Evolutionary conservation across 805 yeast genomes (phyloP).

Genomic region (Yamadazyma sp.): DNA sequence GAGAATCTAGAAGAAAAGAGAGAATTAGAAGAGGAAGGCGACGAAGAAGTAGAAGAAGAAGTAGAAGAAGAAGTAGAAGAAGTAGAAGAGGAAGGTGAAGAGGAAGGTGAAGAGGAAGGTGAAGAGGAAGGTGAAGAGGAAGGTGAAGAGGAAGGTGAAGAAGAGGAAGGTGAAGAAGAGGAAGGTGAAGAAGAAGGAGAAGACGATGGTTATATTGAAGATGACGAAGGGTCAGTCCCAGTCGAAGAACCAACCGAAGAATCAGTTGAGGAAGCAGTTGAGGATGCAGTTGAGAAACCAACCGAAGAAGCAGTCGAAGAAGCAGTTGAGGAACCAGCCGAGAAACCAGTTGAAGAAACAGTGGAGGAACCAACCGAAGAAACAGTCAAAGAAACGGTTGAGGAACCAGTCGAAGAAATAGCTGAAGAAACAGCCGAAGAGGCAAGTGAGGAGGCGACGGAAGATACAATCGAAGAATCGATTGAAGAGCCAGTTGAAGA

Average conservation of each 20-base stretch:
- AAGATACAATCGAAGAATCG: constrained; percentile 11
- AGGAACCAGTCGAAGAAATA: constrained; percentile 8
- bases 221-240: constrained; percentile 11
- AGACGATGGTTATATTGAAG: constrained; percentile 10
- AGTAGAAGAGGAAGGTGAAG: neutral
- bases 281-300: constrained; percentile 3
- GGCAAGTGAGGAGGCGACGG: constrained; percentile 6
- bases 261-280: constrained; percentile 5
- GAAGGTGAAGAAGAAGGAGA: constrained; percentile 6
- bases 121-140: constrained; percentile 6
- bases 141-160: neutral
- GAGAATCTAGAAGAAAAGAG: constrained; percentile 8
- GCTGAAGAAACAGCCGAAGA: constrained; percentile 1
- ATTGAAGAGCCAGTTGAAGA: constrained; percentile 6
- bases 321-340: constrained; percentile 4
- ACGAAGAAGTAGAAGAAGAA: constrained; percentile 4
- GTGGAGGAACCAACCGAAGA: constrained; percentile 3
- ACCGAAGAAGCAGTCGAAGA: constrained; percentile 5
- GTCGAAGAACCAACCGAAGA: constrained; percentile 10
- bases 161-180: constrained; percentile 11
- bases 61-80: constrained; percentile 2
- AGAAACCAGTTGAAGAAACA: constrained; percentile 3
- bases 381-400: constrained; percentile 1
- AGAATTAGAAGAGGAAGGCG: constrained; percentile 2
- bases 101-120: constrained; percentile 7